A percentile compares a stretch with the other conserved stretches of the same genome.
Conservation (phyloP, 768 basidiomycete genomes). For the Rossbeevera mucosa region DNA sequence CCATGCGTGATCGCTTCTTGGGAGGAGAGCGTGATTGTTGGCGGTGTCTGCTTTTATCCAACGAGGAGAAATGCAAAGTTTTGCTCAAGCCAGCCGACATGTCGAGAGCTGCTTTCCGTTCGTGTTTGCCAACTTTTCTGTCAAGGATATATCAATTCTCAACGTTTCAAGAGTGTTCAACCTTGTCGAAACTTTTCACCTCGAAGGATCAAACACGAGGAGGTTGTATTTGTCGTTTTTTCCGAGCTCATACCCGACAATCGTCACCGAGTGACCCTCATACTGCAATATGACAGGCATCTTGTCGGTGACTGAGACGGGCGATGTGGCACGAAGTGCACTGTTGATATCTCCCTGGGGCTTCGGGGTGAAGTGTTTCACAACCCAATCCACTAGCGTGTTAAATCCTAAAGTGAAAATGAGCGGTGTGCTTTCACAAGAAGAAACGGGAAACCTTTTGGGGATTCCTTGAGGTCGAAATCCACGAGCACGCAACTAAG, state of each 20-base stretch:
- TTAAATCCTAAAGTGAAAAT: slow-evolving; percentile 35
- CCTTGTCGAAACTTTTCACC: slow-evolving; percentile 36
- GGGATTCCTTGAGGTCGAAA: slow-evolving; percentile 46
- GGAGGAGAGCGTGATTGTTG: slow-evolving; percentile 17
- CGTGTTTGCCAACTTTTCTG: slow-evolving; percentile 11
- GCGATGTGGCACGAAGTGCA: slow-evolving; percentile 44
- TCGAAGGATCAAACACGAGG: slow-evolving; percentile 74
- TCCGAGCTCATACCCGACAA: slow-evolving; percentile 77
- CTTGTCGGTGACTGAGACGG: slow-evolving; percentile 54
- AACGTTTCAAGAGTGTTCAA: not conserved
- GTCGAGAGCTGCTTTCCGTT: slow-evolving; percentile 22
- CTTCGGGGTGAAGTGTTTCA: slow-evolving; percentile 59
- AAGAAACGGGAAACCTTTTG: slow-evolving; percentile 36
- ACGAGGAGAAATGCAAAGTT: not conserved
- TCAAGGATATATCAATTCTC: not conserved
- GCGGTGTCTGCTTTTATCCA: slow-evolving; percentile 22
- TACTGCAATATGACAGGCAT: slow-evolving; percentile 86
- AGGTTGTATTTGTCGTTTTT: slow-evolving; percentile 57
- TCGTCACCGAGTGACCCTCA: slow-evolving; percentile 78
- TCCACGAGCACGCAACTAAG: slow-evolving; percentile 61
- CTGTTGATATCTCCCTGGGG: slow-evolving; percentile 44
- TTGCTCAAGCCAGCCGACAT: slow-evolving; percentile 1
- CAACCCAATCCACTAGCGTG: slow-evolving; percentile 65
- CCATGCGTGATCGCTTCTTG: slow-evolving; percentile 28
- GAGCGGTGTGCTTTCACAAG: not conserved